These are phyloP conservation scores for Alternaria panax DNA, from an alignment of 2,329 filamentous ascomycete genomes.

Conservation along the genomic window DNA sequence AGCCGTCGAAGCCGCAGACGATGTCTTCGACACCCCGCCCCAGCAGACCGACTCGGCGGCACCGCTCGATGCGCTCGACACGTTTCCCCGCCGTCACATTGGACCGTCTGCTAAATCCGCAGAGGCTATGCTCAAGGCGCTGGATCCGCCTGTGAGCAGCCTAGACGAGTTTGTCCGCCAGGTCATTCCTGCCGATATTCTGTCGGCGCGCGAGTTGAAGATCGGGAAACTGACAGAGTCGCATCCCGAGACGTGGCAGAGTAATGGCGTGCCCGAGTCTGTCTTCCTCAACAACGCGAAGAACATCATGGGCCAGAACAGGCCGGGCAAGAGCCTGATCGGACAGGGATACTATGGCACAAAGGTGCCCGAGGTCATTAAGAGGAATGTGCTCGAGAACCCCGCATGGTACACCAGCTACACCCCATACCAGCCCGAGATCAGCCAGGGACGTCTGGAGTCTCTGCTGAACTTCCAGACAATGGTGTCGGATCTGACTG, in stretches of 20 bases:
- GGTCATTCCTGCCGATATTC: conserved; percentile 81
- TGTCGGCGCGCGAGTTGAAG: conserved; percentile 69
- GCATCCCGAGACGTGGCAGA: conserved; percentile 53
- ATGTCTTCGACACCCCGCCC: conserved; percentile 40
- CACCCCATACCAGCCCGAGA: conserved; percentile 95
- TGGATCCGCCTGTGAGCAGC: conserved; percentile 75
- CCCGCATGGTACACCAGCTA: conserved; percentile 98
- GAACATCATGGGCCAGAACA: conserved; percentile 67
- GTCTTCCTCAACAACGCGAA: conserved; percentile 63
- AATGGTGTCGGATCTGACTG: conserved; percentile 86
- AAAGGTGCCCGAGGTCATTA: conserved; percentile 87
- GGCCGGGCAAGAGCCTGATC: conserved; percentile 73
- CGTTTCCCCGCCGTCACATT: conserved; percentile 85
- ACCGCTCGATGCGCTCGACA: conserved; percentile 61
- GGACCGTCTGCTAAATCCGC: conserved; percentile 76
- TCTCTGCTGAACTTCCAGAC: conserved; percentile 96
- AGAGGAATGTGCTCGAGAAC: conserved; percentile 89
- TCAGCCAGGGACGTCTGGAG: conserved; percentile 92
- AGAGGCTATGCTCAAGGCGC: conserved; percentile 77
- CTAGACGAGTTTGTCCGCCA: conserved; percentile 85
- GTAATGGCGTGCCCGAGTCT: conserved; percentile 61
- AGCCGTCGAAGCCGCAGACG: conserved; percentile 35
- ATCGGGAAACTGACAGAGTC: conserved; percentile 54
- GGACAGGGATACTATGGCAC: conserved; percentile 89
- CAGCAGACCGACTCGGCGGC: conserved; percentile 25